A percentile compares a stretch with the other conserved stretches of the same genome.
Evolutionary conservation across 2,329 filamentous ascomycete species (phyloP).

Genomic region (Monilinia aucupariae): DNA sequence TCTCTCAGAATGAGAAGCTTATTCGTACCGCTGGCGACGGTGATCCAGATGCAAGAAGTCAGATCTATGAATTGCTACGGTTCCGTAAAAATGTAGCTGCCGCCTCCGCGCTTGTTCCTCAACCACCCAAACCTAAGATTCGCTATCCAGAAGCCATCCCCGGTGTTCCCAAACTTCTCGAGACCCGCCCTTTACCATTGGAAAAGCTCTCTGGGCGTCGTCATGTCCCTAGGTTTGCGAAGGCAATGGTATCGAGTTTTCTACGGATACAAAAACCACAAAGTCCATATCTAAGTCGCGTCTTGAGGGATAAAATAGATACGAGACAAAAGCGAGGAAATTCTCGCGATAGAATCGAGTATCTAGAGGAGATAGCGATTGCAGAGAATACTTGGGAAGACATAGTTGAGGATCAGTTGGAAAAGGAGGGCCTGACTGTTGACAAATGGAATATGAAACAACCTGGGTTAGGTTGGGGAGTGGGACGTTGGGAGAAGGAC

Average conservation of each 20-base stretch:
- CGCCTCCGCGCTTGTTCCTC: conserved; percentile 10
- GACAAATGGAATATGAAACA: conserved; percentile 13
- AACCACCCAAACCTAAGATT: conserved; percentile 12
- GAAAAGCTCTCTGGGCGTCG: conserved; percentile 47
- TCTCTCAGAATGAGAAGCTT: conserved; percentile 29
- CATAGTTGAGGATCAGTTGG: conserved; percentile 17
- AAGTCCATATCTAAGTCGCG: conserved; percentile 50
- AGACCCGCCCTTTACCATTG: conserved; percentile 45
- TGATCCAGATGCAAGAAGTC: conserved; percentile 20
- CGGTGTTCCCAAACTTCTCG: conserved; percentile 44
- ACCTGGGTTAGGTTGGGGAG: conserved; percentile 12
- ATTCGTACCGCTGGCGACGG: conserved; percentile 29
- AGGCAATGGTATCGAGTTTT: conserved; percentile 55
- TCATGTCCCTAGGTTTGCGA: conserved; percentile 53
- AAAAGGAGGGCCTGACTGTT: conserved; percentile 9
- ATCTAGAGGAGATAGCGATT: conserved; percentile 39
- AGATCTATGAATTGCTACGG: conserved; percentile 36
- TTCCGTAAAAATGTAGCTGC: conserved; percentile 18
- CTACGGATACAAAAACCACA: conserved; percentile 64
- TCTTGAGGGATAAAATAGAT: conserved; percentile 49
- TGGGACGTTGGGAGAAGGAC: conserved; percentile 13
- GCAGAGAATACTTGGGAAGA: conserved; percentile 51
- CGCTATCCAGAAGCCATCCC: conserved; percentile 29
- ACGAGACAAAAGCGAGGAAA: conserved; percentile 41
- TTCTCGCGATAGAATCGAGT: conserved; percentile 37